Conservation (phyloP, 2,329 filamentous ascomycete genomes). For the Thielaviopsis cerberus region DNA sequence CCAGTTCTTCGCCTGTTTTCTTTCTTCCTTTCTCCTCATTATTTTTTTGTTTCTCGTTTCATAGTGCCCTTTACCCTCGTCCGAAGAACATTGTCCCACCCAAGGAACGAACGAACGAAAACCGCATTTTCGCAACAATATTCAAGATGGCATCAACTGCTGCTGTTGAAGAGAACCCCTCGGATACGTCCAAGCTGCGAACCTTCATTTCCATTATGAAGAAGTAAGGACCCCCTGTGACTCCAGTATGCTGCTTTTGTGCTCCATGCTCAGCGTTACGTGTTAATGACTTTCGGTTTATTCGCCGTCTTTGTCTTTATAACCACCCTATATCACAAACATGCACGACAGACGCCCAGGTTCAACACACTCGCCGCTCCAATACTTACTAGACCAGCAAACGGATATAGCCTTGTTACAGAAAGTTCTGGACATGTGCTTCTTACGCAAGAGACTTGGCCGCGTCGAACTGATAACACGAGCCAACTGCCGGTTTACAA, state of each 20-base stretch:
- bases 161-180: slow-evolving; percentile 8
- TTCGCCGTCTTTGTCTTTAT: background rate
- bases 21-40: background rate
- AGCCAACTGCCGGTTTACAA: background rate
- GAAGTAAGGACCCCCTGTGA: slow-evolving; percentile 9
- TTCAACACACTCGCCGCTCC: background rate
- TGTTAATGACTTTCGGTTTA: background rate
- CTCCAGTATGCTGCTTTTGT: background rate
- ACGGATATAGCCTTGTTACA: background rate
- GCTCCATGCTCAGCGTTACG: background rate
- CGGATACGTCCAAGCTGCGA: slow-evolving; percentile 8
- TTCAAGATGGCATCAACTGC: slow-evolving; percentile 8
- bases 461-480: background rate
- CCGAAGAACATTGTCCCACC: background rate
- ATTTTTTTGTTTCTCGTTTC: background rate
- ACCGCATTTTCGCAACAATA: background rate
- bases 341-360: background rate
- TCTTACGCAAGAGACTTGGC: background rate
- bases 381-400: background rate
- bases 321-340: background rate
- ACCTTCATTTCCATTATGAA: slow-evolving; percentile 11
- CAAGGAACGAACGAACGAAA: background rate
- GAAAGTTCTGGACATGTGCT: background rate
- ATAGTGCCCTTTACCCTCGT: background rate
- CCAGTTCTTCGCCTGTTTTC: background rate